Conservation (phyloP, 495 filamentous ascomycete species). For the Cairneyella variabilis region DNA sequence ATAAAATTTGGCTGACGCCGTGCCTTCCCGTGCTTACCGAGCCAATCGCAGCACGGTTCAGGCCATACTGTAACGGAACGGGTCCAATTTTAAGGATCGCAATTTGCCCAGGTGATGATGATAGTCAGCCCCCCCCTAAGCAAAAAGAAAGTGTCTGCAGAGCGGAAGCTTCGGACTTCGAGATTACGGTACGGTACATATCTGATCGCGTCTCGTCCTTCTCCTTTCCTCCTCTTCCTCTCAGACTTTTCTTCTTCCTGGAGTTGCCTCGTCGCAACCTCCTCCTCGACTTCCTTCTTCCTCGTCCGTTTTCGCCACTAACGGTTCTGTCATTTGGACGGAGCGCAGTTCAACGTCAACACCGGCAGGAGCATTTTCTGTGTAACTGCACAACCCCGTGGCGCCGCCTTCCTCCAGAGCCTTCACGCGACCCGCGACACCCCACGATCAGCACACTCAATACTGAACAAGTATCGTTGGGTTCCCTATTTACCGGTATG, state of each 20-base stretch:
- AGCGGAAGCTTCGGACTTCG: not conserved
- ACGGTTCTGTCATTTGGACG: not conserved
- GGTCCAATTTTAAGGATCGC: not conserved
- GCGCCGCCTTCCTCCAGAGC: not conserved
- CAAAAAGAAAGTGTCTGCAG: not conserved
- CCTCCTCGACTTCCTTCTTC: not conserved
- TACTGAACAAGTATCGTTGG: not conserved
- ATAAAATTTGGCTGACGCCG: not conserved
- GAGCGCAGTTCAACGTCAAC: not conserved
- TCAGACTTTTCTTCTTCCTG: not conserved
- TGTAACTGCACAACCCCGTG: not conserved
- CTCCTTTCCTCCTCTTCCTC: not conserved
- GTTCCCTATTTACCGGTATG: not conserved
- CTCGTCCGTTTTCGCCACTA: not conserved
- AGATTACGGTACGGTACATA: not conserved
- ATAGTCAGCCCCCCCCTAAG: not conserved
- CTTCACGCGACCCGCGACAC: not conserved
- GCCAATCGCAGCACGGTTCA: not conserved
- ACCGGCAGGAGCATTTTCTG: not conserved
- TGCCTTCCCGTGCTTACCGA: not conserved
- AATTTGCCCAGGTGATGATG: constrained; percentile 1
- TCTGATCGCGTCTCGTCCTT: not conserved
- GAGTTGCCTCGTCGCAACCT: not conserved
- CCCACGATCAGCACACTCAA: not conserved
- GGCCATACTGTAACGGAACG: not conserved